phyloP scores from a whole-genome alignment of 345 rosid species.

The Populus simonii region DNA sequence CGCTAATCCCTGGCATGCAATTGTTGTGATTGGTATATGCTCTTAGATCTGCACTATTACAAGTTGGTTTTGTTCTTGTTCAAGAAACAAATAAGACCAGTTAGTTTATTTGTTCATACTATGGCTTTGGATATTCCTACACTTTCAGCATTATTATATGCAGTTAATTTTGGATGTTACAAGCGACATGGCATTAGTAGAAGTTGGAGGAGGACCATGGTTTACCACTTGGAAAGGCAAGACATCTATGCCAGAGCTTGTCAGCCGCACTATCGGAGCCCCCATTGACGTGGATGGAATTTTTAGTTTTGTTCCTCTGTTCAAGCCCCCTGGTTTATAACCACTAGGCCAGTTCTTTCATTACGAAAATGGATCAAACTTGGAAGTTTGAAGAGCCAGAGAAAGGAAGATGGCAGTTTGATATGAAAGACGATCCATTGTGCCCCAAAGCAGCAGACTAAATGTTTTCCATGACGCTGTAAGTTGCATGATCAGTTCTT shows the following conservation, averaged over 20 bases:
- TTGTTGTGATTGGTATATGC: neutral
- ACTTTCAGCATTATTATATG: constrained; percentile 2
- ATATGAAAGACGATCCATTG: too few relatives aligned
- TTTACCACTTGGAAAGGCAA: constrained; percentile 82
- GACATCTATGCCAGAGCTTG: constrained; percentile 58
- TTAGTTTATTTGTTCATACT: neutral
- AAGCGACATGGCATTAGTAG: constrained; percentile 84
- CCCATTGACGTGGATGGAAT: constrained; percentile 66
- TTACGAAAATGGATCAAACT: neutral
- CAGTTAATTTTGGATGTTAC: constrained; percentile 71
- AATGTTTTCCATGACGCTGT: too few relatives aligned
- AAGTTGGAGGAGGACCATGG: constrained; percentile 98
- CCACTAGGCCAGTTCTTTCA: neutral
- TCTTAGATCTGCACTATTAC: neutral
- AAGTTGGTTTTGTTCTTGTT: neutral
- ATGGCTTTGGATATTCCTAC: neutral
- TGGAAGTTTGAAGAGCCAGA: too few relatives aligned
- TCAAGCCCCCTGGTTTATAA: constrained; percentile 88
- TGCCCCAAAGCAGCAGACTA: too few relatives aligned
- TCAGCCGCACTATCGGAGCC: constrained; percentile 43
- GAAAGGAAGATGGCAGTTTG: too few relatives aligned
- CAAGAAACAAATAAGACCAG: neutral
- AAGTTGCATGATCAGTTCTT: too few relatives aligned
- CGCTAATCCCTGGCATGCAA: too few relatives aligned
- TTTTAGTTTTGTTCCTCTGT: constrained; percentile 49